Conservation (phyloP, 176 grass and related monocot species). For the Avena insularis region DNA sequence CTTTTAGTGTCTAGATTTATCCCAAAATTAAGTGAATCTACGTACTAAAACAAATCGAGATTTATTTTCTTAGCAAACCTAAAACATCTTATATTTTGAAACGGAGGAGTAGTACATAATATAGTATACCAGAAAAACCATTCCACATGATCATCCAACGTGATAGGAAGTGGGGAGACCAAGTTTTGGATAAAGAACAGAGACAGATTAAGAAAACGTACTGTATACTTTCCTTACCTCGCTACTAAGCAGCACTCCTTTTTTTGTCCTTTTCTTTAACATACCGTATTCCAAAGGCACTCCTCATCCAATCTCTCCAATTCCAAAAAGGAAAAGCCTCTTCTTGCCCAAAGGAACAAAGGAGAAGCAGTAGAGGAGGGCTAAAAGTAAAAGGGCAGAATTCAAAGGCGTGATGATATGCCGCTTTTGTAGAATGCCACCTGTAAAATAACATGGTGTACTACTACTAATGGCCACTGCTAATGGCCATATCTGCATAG, state of each 20-base stretch:
- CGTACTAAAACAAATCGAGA: no score
- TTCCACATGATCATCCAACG: no score
- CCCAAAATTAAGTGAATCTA: no score
- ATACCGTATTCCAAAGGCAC: background rate
- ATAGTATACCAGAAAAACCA: no score
- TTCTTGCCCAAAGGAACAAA: background rate
- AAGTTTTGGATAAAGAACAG: background rate
- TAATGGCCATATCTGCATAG: background rate
- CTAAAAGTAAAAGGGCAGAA: background rate
- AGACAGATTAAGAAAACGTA: no score
- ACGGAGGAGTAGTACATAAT: no score
- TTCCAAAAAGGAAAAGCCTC: conserved; percentile 10
- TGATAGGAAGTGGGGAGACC: background rate
- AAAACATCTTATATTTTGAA: no score
- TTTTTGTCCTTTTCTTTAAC: background rate
- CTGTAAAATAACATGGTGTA: background rate
- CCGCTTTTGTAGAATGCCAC: background rate
- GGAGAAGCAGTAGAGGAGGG: background rate
- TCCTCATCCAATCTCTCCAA: background rate
- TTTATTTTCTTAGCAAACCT: no score
- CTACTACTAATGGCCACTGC: background rate
- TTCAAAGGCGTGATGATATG: background rate
- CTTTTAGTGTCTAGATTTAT: no score
- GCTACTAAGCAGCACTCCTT: background rate
- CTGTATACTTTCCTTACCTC: no score